Conservation (phyloP, 2,329 filamentous ascomycete genomes). For the Botrytis elliptica region DNA sequence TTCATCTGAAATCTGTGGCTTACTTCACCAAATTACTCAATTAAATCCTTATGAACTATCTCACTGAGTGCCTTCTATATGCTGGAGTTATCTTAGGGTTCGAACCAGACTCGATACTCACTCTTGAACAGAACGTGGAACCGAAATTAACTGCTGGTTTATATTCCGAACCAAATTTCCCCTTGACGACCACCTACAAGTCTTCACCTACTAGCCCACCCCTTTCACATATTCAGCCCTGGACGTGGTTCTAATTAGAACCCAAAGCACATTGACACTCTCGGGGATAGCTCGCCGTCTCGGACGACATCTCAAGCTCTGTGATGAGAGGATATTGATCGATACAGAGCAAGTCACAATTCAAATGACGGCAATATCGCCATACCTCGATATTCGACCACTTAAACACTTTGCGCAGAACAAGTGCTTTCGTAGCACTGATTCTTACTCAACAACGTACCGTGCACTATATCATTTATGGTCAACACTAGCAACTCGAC, state of each 20-base stretch:
- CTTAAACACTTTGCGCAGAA: neutral
- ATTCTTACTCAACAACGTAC: neutral
- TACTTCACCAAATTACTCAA: neutral
- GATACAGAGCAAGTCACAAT: neutral
- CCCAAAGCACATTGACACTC: neutral
- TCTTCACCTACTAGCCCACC: neutral
- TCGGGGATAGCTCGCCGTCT: neutral
- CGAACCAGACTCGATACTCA: slow-evolving; percentile 9
- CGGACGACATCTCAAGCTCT: neutral
- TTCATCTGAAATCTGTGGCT: neutral
- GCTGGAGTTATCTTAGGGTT: neutral
- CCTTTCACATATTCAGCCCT: neutral
- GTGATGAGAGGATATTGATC: neutral
- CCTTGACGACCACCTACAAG: neutral
- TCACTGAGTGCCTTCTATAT: slow-evolving; percentile 7
- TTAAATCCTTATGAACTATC: neutral
- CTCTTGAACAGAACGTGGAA: neutral
- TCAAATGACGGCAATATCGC: slow-evolving; percentile 15
- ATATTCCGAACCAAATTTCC: neutral
- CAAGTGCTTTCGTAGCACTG: neutral
- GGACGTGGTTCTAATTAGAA: neutral
- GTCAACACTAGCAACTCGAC: slow-evolving; percentile 9
- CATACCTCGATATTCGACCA: slow-evolving; percentile 6
- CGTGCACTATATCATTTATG: slow-evolving; percentile 14
- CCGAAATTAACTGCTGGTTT: neutral